phyloP scores from a whole-genome alignment of 805 yeast species.

The Kodamaea fukazawae region DNA sequence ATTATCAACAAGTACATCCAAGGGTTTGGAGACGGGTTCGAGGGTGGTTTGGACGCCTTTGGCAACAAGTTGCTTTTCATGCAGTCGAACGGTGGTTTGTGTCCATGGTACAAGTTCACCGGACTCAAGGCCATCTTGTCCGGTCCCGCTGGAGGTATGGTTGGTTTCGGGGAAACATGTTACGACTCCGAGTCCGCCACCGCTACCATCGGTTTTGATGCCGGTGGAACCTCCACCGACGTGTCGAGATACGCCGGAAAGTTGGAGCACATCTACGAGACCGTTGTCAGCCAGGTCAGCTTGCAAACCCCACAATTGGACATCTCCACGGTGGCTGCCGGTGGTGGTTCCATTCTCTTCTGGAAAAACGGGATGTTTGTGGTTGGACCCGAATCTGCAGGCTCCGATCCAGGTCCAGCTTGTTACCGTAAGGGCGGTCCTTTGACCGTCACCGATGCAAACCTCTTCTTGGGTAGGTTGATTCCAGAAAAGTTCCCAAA shows the following conservation, averaged over 20 bases:
- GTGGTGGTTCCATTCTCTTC: slow-evolving; percentile 42
- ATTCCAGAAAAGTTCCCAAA: slow-evolving; percentile 38
- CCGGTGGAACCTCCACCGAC: slow-evolving; percentile 48
- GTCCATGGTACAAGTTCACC: slow-evolving; percentile 77
- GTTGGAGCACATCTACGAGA: slow-evolving; percentile 43
- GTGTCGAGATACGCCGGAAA: slow-evolving; percentile 42
- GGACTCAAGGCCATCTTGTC: slow-evolving; percentile 87
- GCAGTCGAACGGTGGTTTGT: slow-evolving; percentile 97
- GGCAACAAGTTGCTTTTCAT: slow-evolving; percentile 73
- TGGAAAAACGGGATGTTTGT: slow-evolving; percentile 40
- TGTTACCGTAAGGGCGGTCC: slow-evolving; percentile 41
- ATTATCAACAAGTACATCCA: slow-evolving; percentile 33
- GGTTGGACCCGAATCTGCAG: slow-evolving; percentile 42
- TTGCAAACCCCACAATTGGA: slow-evolving; percentile 46
- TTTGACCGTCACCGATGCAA: slow-evolving; percentile 40
- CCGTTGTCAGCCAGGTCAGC: slow-evolving; percentile 44
- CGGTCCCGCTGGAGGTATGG: slow-evolving; percentile 98
- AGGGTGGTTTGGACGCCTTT: slow-evolving; percentile 36
- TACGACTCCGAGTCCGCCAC: slow-evolving; percentile 34
- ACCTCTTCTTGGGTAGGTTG: slow-evolving; percentile 33
- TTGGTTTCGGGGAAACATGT: slow-evolving; percentile 86
- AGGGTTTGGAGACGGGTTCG: slow-evolving; percentile 40
- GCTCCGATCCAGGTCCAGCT: slow-evolving; percentile 42
- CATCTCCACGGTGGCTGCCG: slow-evolving; percentile 46
- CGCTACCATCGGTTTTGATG: slow-evolving; percentile 42